Conservation (phyloP, 495 filamentous ascomycete genomes). For the Xylaria intraflava region DNA sequence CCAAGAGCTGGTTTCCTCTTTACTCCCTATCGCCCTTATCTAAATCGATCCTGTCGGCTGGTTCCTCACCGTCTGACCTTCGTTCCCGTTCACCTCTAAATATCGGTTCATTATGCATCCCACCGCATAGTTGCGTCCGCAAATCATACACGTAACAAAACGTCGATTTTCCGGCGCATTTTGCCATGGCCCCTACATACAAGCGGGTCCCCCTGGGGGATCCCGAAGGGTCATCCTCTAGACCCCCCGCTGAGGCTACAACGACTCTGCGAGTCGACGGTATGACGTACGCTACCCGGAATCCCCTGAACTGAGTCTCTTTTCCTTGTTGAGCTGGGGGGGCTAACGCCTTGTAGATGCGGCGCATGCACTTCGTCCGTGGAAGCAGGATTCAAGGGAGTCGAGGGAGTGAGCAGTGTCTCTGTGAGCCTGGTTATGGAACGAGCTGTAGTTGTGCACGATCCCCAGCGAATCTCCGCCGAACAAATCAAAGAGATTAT, state of each 20-base stretch:
- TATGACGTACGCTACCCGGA: slow-evolving; percentile 60
- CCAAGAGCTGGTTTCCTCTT: slow-evolving; percentile 20
- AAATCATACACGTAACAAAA: background rate
- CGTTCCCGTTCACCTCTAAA: background rate
- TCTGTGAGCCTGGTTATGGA: slow-evolving; percentile 91
- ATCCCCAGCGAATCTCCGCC: slow-evolving; percentile 65
- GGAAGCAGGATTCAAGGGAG: slow-evolving; percentile 72
- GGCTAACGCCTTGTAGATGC: slow-evolving; percentile 41
- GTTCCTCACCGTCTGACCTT: background rate
- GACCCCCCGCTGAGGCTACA: slow-evolving; percentile 56
- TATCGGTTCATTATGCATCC: background rate
- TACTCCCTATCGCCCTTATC: no score
- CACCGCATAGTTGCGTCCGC: background rate
- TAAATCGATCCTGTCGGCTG: no score
- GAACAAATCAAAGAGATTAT: slow-evolving; percentile 76
- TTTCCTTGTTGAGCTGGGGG: background rate
- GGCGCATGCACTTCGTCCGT: slow-evolving; percentile 85
- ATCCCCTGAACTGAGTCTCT: background rate
- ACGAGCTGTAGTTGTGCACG: slow-evolving; percentile 82
- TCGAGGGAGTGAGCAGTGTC: slow-evolving; percentile 73
- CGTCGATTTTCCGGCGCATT: slow-evolving; percentile 7
- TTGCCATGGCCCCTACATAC: slow-evolving; percentile 42
- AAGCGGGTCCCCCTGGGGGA: slow-evolving; percentile 41
- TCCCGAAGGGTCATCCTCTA: slow-evolving; percentile 17
- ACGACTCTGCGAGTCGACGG: slow-evolving; percentile 83